A percentile compares a stretch with the other conserved stretches of the same genome.
phyloP scores from a whole-genome alignment of 805 yeast species.

The Candida rishiriensis region DNA sequence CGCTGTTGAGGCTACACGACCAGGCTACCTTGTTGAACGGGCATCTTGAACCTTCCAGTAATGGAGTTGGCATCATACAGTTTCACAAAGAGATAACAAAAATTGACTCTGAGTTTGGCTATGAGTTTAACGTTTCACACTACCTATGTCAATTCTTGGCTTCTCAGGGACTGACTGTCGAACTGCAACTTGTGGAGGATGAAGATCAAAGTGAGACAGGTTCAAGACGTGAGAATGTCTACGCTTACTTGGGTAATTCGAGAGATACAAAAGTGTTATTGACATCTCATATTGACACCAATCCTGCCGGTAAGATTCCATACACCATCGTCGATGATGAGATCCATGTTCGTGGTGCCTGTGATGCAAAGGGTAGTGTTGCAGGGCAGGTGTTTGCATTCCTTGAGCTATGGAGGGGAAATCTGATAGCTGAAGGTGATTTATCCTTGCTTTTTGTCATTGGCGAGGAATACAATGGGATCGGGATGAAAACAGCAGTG shows the following conservation, averaged over 20 bases:
- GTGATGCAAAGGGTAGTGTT: constrained; percentile 67
- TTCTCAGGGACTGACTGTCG: constrained; percentile 48
- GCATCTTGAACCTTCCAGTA: no score
- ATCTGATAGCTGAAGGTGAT: constrained; percentile 47
- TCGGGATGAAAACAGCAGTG: constrained; percentile 52
- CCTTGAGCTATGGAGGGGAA: constrained; percentile 38
- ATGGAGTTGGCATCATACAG: not conserved
- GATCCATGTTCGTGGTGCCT: constrained; percentile 63
- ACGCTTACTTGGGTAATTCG: constrained; percentile 46
- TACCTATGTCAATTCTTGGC: constrained; percentile 37
- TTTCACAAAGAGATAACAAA: constrained; percentile 34
- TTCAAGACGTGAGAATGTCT: constrained; percentile 43
- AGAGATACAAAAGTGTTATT: constrained; percentile 46
- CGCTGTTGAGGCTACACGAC: no score
- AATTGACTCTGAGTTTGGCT: constrained; percentile 31
- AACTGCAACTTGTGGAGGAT: constrained; percentile 15
- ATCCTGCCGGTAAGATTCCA: constrained; percentile 54
- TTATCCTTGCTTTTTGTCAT: constrained; percentile 57
- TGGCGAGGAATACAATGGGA: constrained; percentile 67
- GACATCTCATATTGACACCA: constrained; percentile 69
- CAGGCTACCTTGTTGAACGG: no score
- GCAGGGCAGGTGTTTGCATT: constrained; percentile 57
- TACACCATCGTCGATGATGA: constrained; percentile 43
- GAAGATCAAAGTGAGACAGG: constrained; percentile 28
- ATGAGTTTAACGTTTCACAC: constrained; percentile 34